Percentiles rank a stretch among this genome's conserved stretches.
phyloP scores from a whole-genome alignment of 164 flowering plant species.

The Umbilicus rupestris region DNA sequence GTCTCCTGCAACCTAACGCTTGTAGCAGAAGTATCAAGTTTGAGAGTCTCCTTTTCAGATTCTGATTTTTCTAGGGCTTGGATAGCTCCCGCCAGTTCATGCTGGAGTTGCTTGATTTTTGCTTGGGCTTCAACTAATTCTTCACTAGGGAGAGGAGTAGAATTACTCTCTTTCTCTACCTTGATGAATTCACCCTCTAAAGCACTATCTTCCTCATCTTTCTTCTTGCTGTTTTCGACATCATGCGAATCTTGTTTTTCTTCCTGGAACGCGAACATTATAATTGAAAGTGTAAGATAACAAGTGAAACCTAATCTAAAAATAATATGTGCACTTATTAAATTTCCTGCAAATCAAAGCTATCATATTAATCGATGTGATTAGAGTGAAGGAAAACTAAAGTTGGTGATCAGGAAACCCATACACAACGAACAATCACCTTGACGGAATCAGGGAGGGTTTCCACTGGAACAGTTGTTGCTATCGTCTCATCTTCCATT shows the following conservation, averaged over 20 bases:
- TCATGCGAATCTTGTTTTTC: slow-evolving; percentile 22
- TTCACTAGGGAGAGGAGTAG: slow-evolving; percentile 22
- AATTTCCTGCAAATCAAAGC: neutral
- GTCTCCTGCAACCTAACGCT: slow-evolving; percentile 45
- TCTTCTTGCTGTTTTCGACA: slow-evolving; percentile 18
- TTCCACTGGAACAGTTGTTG: neutral
- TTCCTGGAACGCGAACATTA: slow-evolving; percentile 13
- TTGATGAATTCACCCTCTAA: slow-evolving; percentile 83
- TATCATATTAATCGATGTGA: neutral
- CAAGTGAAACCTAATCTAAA: neutral
- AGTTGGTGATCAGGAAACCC: neutral
- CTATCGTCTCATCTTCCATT: neutral
- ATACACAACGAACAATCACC: neutral
- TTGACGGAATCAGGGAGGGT: neutral
- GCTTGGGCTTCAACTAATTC: slow-evolving; percentile 54
- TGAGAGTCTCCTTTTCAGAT: slow-evolving; percentile 38
- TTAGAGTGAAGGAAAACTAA: neutral
- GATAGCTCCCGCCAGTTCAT: slow-evolving; percentile 51
- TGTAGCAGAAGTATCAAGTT: slow-evolving; percentile 35
- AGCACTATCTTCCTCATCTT: slow-evolving; percentile 61
- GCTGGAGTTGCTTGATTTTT: slow-evolving; percentile 55
- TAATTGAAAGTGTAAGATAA: neutral
- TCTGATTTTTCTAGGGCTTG: slow-evolving; percentile 49
- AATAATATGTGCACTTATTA: neutral
- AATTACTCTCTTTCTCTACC: slow-evolving; percentile 59